phyloP scores from a whole-genome alignment of 1,139 yeast species.

The Schwanniomyces etchellsii region DNA sequence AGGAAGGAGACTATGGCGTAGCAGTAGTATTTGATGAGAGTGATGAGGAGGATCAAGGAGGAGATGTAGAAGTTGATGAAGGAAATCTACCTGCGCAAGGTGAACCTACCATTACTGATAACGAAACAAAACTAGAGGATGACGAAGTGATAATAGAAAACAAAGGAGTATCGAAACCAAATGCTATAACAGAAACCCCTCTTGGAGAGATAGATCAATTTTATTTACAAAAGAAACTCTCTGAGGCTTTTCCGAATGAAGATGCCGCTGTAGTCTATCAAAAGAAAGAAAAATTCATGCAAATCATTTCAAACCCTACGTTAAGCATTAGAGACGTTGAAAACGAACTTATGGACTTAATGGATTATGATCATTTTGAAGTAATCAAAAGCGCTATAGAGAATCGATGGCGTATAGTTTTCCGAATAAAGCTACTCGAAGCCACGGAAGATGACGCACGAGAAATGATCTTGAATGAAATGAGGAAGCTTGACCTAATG shows the following conservation, averaged over 20 bases:
- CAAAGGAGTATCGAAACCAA: constrained; percentile 9
- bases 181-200: constrained; percentile 11
- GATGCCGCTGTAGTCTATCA: constrained; percentile 13
- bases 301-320: constrained; percentile 11
- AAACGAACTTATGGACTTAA: constrained; percentile 42
- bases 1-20: constrained; percentile 11
- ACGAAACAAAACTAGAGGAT: constrained; percentile 12
- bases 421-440: constrained; percentile 43
- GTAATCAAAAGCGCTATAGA: constrained; percentile 44
- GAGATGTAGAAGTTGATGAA: constrained; percentile 20
- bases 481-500: constrained; percentile 17
- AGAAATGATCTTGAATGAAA: constrained; percentile 17
- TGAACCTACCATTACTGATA: constrained; percentile 15
- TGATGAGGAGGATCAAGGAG: constrained; percentile 18
- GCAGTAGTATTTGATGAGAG: constrained; percentile 23
- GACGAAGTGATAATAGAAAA: constrained; percentile 7
- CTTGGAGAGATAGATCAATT: constrained; percentile 18
- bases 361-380: constrained; percentile 47
- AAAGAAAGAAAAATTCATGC: constrained; percentile 11
- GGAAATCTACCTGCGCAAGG: constrained; percentile 4
- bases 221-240: constrained; percentile 18
- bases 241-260: constrained; percentile 8
- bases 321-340: constrained; percentile 43
- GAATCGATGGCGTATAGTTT: constrained; percentile 50
- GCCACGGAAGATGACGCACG: constrained; percentile 30